Evolutionary conservation across 2,329 filamentous ascomycete genomes (phyloP), one percentile per base, ranked within the genome.

Genomic region (Calonectria multiphialidica): DNA sequence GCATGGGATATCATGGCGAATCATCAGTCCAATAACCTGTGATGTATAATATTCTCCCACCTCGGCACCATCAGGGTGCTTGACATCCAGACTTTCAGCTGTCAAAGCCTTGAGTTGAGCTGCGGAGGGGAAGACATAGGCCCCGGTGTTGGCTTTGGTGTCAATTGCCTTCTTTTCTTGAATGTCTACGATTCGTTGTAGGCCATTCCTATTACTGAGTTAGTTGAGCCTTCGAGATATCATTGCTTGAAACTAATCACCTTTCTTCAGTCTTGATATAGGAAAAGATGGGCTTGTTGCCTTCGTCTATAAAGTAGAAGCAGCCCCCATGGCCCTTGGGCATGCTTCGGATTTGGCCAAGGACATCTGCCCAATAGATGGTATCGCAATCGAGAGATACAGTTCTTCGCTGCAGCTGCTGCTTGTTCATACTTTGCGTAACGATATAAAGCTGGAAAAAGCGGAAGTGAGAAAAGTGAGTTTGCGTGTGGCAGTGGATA

Each of bases 101-200:
- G 53, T 40, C 53, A 21, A 40, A 59, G 53, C 53, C 33, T 59
- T 59, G 10, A 59, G 53, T 18, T 59, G 18, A 5, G 53, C 53
- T n/a, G 53, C 53, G 1, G 53, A 59, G 4, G 53, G 53, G n/a
- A 59, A 59, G 30, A 59, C 33, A 21, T 59, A 59, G n/a, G 53
- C 53, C 7, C 53, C 53, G 1, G 53, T 59, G 53, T 59, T 59
- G 30, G 53, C 53, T 5, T 59, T 59, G 53, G 18, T 59, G 53
- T 59, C 53, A 25, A 59, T 59, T 7, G 53, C 53, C 53, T 59
- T 59, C 53, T 59, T 59, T 40, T 59, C 53, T 40, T 59, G 53
- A 25, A 59, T 59, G 53, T 59, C 53, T 0, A 59, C 21, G 18
- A 59, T 59, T 40, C 30, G n/a, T 30, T 59, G n/a, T 7, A 21